phyloP scores from a whole-genome alignment of 306 rosid species.

The Datisca glomerata region DNA sequence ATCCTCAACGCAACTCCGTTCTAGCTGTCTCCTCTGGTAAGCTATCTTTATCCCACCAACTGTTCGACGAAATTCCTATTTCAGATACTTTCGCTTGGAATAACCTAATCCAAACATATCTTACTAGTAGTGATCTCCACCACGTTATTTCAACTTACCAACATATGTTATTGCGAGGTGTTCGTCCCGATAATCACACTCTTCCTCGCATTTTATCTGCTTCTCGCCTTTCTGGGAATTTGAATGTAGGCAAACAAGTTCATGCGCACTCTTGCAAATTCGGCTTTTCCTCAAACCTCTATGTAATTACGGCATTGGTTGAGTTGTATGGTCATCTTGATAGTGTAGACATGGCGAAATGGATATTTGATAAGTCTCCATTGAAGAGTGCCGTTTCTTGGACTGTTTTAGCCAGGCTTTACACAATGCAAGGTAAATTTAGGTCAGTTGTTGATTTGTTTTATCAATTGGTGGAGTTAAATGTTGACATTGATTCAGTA shows the following conservation, averaged over 20 bases:
- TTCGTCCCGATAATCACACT: slow-evolving; percentile 43
- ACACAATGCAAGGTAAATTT: slow-evolving; percentile 29
- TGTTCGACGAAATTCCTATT: slow-evolving; percentile 46
- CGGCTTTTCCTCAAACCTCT: slow-evolving; percentile 32
- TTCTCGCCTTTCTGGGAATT: slow-evolving; percentile 25
- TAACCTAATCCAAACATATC: slow-evolving; percentile 45
- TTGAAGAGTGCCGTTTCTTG: slow-evolving; percentile 33
- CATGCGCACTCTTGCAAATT: slow-evolving; percentile 53
- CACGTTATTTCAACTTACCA: slow-evolving; percentile 26
- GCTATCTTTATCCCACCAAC: slow-evolving; percentile 8
- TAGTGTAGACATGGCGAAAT: slow-evolving; percentile 25
- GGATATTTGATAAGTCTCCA: slow-evolving; percentile 31
- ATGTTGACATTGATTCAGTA: slow-evolving; percentile 33
- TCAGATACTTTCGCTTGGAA: slow-evolving; percentile 64
- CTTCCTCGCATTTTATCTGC: slow-evolving; percentile 53
- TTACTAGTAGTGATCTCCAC: slow-evolving; percentile 21
- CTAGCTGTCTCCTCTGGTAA: neutral
- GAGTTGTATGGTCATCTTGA: slow-evolving; percentile 47
- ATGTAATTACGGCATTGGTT: slow-evolving; percentile 35
- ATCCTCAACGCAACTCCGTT: neutral
- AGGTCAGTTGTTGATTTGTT: slow-evolving; percentile 31
- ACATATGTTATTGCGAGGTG: slow-evolving; percentile 46
- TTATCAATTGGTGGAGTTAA: slow-evolving; percentile 26
- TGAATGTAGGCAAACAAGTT: slow-evolving; percentile 38
- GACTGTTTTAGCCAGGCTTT: slow-evolving; percentile 51